A percentile compares a stretch with the other conserved stretches of the same genome.
phyloP scores from a whole-genome alignment of 73 alveolate genomes.

The Paraurostyla sp. region DNA sequence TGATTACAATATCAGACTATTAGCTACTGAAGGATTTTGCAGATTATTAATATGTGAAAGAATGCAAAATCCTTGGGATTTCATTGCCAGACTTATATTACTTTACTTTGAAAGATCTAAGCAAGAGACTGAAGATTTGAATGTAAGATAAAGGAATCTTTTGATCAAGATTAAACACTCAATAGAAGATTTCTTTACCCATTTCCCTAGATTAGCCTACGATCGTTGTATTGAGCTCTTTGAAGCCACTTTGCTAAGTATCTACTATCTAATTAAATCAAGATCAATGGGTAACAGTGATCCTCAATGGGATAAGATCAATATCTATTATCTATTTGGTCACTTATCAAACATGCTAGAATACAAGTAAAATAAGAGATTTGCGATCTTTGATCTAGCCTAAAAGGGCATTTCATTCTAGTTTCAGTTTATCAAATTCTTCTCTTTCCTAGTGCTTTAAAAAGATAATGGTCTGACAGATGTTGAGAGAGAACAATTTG shows the following conservation, averaged over 20 bases:
- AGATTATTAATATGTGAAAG: slow-evolving; percentile 41
- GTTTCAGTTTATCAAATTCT: slow-evolving; percentile 20
- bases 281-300: slow-evolving; percentile 27
- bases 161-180: neutral
- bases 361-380: slow-evolving; percentile 17
- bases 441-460: neutral
- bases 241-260: slow-evolving; percentile 42
- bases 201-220: slow-evolving; percentile 44
- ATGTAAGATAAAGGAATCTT: neutral
- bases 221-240: slow-evolving; percentile 54
- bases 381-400: slow-evolving; percentile 28
- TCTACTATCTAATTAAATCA: slow-evolving; percentile 10
- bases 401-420: slow-evolving; percentile 27
- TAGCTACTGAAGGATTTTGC: slow-evolving; percentile 58
- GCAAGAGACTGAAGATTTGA: slow-evolving; percentile 11
- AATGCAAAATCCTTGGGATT: slow-evolving; percentile 59
- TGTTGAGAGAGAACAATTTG: slow-evolving; percentile 48
- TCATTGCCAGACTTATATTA: slow-evolving; percentile 39
- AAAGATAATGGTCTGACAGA: neutral
- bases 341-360: slow-evolving; percentile 33
- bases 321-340: slow-evolving; percentile 46
- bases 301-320: slow-evolving; percentile 51
- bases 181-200: slow-evolving; percentile 46
- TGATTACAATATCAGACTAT: slow-evolving; percentile 23
- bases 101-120: slow-evolving; percentile 49